Percentiles rank a stretch among this genome's conserved stretches.
Evolutionary conservation across 2,329 filamentous ascomycete species (phyloP).

Genomic region (Immersiporthe knoxdaviesiana): DNA sequence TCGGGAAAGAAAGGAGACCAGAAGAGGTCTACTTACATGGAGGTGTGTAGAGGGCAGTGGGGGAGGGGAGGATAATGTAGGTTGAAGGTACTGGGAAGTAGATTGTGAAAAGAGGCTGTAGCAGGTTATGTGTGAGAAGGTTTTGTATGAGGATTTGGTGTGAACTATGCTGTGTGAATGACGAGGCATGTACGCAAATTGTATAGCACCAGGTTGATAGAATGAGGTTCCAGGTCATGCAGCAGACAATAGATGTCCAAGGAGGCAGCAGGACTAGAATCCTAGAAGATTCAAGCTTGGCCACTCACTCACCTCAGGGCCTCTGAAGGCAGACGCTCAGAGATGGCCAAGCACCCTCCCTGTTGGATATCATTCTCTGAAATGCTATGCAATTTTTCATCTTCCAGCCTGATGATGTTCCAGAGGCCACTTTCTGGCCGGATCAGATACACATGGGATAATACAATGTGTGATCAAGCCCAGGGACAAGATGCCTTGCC

Average conservation of each 20-base stretch:
- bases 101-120: neutral
- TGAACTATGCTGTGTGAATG: neutral
- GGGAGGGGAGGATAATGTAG: neutral
- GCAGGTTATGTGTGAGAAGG: neutral
- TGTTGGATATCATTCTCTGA: neutral
- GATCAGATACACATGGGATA: no score
- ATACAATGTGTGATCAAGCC: neutral
- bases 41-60: neutral
- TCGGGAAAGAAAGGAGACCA: neutral
- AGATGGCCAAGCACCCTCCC: neutral
- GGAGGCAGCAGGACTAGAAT: neutral
- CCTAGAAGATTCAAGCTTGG: neutral
- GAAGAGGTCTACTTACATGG: neutral
- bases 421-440: no score
- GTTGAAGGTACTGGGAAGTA: neutral
- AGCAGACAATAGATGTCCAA: neutral
- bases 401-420: no score
- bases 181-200: neutral
- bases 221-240: neutral
- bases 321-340: neutral
- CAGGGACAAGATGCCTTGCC: neutral
- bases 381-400: neutral
- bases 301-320: no score
- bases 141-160: neutral
- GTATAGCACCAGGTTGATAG: neutral